phyloP scores from a whole-genome alignment of 164 flowering plant species.

The Aristolochia fimbriata region DNA sequence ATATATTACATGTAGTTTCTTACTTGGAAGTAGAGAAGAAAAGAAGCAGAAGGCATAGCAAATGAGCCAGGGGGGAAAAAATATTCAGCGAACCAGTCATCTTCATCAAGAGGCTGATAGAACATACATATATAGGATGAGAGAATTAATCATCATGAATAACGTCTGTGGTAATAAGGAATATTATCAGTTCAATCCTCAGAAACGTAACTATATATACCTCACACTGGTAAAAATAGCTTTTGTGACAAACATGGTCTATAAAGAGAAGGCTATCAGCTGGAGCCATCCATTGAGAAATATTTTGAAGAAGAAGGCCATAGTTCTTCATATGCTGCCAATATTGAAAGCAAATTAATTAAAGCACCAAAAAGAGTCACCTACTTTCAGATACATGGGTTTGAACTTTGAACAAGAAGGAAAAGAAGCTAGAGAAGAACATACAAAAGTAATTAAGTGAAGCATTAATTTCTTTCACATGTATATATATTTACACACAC shows the following conservation, averaged over 20 bases:
- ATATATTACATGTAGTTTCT: not conserved
- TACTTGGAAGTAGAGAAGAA: conserved; percentile 21
- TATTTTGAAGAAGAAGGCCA: conserved; percentile 9
- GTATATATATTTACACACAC: conserved; percentile 30
- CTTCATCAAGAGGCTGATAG: conserved; percentile 10
- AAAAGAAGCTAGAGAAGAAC: not conserved
- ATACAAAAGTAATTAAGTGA: too few species aligned
- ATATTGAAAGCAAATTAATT: not conserved
- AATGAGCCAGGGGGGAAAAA: conserved; percentile 13
- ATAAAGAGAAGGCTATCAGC: conserved; percentile 22
- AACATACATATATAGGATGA: not conserved
- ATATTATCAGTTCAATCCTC: not conserved
- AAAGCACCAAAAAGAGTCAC: too few species aligned
- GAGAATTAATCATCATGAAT: not conserved
- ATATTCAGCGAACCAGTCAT: conserved; percentile 13
- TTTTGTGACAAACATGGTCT: conserved; percentile 16
- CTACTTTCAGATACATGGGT: not conserved
- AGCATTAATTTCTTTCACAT: not conserved
- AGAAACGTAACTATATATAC: conserved; percentile 7
- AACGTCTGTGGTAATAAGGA: not conserved
- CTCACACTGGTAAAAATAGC: conserved; percentile 10
- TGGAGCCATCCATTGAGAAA: conserved; percentile 14
- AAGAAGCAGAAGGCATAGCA: conserved; percentile 11
- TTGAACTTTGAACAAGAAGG: not conserved
- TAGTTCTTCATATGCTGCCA: conserved; percentile 21